These are phyloP conservation scores for Sutorius australiensis DNA, from an alignment of 768 basidiomycete genomes.

Conservation along the genomic window DNA sequence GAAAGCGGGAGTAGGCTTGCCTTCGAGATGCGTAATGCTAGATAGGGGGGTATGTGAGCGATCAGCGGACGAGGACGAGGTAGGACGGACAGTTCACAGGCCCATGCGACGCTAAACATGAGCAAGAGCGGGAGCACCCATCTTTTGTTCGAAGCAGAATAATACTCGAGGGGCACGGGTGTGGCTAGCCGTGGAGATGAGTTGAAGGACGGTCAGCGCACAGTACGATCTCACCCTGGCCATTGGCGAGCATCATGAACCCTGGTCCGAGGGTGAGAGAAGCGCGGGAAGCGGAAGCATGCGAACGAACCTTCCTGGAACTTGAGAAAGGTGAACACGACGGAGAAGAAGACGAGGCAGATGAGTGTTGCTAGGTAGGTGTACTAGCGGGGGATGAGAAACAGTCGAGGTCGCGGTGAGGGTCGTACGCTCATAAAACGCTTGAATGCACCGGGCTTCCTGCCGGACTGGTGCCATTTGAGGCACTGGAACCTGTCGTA, in stretches of 20 bases:
- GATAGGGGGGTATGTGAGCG: neutral
- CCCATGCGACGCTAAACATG: conserved; percentile 69
- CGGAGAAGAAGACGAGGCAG: conserved; percentile 59
- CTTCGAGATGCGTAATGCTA: conserved; percentile 81
- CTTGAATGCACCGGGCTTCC: conserved; percentile 83
- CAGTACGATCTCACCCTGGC: conserved; percentile 9
- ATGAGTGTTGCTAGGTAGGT: conserved; percentile 74
- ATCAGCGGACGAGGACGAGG: neutral
- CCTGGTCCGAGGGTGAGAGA: conserved; percentile 12
- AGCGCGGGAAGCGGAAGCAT: neutral
- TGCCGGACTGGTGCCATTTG: conserved; percentile 61
- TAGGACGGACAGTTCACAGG: conserved; percentile 60
- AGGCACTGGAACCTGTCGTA: conserved; percentile 77
- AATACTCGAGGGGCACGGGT: conserved; percentile 54
- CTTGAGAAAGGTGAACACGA: conserved; percentile 62
- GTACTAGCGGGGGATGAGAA: conserved; percentile 45
- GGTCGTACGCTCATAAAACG: conserved; percentile 79
- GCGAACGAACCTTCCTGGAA: conserved; percentile 59
- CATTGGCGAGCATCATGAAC: conserved; percentile 7
- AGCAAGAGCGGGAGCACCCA: conserved; percentile 72
- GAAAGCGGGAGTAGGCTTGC: conserved; percentile 30
- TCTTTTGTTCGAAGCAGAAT: conserved; percentile 40
- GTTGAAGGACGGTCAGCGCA: neutral
- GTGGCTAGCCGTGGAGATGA: conserved; percentile 38
- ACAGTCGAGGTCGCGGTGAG: neutral